Base-by-base conservation (phyloP, 2,329 filamentous ascomycete genomes). In the Fusarium lyarnte region DNA sequence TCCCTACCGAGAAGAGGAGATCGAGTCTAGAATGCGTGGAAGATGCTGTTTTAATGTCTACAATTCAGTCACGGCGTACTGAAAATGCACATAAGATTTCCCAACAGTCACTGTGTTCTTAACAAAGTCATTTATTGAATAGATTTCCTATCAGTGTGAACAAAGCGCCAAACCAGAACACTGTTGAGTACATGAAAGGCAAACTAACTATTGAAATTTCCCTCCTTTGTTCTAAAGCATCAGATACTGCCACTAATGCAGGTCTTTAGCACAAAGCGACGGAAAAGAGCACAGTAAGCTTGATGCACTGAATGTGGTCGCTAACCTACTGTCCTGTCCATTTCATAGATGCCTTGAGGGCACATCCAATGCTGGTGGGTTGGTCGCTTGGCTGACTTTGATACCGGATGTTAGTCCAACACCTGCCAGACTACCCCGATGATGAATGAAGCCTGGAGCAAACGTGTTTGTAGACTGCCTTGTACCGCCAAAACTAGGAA, bases 381-480 rank as follows among this genome's bases (percentile, higher is more conserved):
- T 72, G 23, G 58, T 61, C 11, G 79, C 63, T 49, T 78, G 78
- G 39, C 79, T 79, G 33, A 77, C 74, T 52, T 77, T 81, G 13
- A 81, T 64, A 21, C 78, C 79, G 43, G 80, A 78, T 12, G 76
- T 76, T 19, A 81, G 63, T 12, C 80, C 79, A n/a, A 80, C 62
- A 17, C 77, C 75, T 21, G 73, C 27, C 21, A 79, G 58, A 16
- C 67, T 69, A 23, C 65, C 54, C 6, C 76, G 74, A 46, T 69
- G 70, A 27, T 72, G 70, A 8, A 63, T 58, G 52, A 80, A 75
- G 14, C 60, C 58, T 29, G 73, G 64, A 16, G 69, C 57, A 25
- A 70, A 74, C 17, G 51, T 38, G 17, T 36, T 61, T 17, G 49
- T 19, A 7, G 62, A 27, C 23, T 72, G 75, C 16, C 54, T 69